Base-by-base conservation (phyloP, 257 asterid species). In the Nicotiana attenuata region DNA sequence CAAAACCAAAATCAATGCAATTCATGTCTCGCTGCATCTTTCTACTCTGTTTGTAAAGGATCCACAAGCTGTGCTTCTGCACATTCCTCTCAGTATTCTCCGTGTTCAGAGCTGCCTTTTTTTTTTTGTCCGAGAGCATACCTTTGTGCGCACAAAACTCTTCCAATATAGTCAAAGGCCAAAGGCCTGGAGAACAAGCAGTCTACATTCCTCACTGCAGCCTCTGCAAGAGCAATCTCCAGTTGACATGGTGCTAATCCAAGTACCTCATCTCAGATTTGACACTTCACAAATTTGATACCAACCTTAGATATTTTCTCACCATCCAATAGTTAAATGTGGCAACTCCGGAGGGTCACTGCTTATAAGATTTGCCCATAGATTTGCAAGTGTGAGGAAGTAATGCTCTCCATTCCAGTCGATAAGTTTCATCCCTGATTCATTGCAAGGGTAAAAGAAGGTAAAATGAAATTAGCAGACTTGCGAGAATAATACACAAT, bases 281-380 rank as follows among this genome's bases (percentile, higher is more conserved):
- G 38, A 79, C 57, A 35, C 55, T 13, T 20, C 0, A 16, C 13
- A 22, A 22, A 78, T 35, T 11, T 31, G 53, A 65, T 67, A 85
- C 60, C 81, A n/a, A 76, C 75, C 24, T 7, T 75, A 3, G 45
- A 50, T 50, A 75, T 50, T 60, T 71, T 33, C 57, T 85, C 77
- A 77, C 84, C 84, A 78, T 60, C 89, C 87, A 53, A 86, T 77
- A 81, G 65, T 82, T 35, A 90, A 76, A 83, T 68, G 89, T 0
- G 93, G 96, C 85, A 91, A 81, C 52, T 83, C 80, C 17, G 98
- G 98, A 85, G 91, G 92, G 78, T 85, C 82, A 31, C 47, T 26
- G 84, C 92, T 92, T 41, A 94, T 82, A 81, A 91, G 85, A 86
- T 94, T 92, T 66, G 87, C 91, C 92, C 93, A 90, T 78, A 94